Conservation (phyloP, 2,329 filamentous ascomycete species). For the Davidsoniella australis region DNA sequence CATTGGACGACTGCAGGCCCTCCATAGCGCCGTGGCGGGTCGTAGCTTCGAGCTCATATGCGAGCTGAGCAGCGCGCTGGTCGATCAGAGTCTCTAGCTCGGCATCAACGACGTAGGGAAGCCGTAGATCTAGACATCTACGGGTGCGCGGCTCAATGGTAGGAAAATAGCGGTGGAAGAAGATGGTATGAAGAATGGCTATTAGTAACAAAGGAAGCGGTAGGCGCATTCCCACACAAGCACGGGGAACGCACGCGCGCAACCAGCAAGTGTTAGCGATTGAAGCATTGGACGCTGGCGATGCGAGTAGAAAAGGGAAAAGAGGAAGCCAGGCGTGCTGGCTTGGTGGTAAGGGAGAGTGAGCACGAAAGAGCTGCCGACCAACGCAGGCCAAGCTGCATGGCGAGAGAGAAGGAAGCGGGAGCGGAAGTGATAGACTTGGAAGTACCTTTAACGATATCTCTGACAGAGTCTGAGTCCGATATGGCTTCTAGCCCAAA, state of each 20-base stretch:
- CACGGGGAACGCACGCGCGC: no score
- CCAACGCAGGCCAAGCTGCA: conserved; percentile 10
- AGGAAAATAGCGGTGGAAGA: conserved; percentile 96
- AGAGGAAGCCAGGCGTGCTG: no score
- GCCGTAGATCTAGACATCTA: conserved; percentile 77
- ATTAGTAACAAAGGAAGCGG: conserved; percentile 4
- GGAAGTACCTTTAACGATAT: conserved; percentile 71
- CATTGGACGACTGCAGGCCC: conserved; percentile 13
- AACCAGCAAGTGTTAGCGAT: neutral
- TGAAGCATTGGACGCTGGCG: conserved; percentile 8
- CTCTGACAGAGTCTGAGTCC: conserved; percentile 74
- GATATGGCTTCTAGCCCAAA: conserved; percentile 90
- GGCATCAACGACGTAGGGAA: conserved; percentile 76
- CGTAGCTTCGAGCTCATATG: conserved; percentile 8
- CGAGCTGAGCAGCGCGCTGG: conserved; percentile 58
- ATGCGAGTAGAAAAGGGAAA: conserved; percentile 3
- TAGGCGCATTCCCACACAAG: neutral
- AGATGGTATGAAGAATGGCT: conserved; percentile 93
- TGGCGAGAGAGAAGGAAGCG: conserved; percentile 1
- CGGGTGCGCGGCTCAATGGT: conserved; percentile 65
- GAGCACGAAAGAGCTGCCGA: neutral
- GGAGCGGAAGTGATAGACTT: neutral
- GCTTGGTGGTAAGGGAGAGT: conserved; percentile 4
- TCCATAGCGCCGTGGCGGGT: conserved; percentile 13
- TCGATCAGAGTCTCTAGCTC: conserved; percentile 91